phyloP scores from a whole-genome alignment of 371 early-diverging fungal genomes.

The Gilbertella persicaria region DNA sequence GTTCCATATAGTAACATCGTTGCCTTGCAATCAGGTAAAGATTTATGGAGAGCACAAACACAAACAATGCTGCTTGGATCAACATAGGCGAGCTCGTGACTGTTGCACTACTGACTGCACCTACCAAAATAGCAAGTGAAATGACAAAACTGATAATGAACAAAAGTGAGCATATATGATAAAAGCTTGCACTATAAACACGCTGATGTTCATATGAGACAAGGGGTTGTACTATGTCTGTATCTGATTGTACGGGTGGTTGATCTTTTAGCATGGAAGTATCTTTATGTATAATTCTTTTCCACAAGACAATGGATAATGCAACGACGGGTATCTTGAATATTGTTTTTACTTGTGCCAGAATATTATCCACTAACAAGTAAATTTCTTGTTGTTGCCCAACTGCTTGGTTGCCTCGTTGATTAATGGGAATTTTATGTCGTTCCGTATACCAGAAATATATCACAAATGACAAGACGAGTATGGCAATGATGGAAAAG shows the following conservation, averaged over 20 bases:
- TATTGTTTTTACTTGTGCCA: constrained; percentile 36
- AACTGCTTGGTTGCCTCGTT: constrained; percentile 44
- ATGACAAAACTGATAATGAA: constrained; percentile 33
- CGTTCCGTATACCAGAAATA: constrained; percentile 56
- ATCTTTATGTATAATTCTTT: constrained; percentile 1
- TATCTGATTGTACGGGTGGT: neutral
- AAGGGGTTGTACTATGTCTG: constrained; percentile 23
- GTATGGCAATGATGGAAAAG: constrained; percentile 37
- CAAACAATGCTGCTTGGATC: constrained; percentile 52
- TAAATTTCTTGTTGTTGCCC: constrained; percentile 51
- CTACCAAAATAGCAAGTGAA: constrained; percentile 37
- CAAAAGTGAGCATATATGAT: constrained; percentile 41
- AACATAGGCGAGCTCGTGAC: constrained; percentile 24
- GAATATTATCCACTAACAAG: constrained; percentile 45
- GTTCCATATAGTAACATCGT: constrained; percentile 50
- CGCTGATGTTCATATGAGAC: constrained; percentile 43
- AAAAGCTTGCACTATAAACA: constrained; percentile 33
- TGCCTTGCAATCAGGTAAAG: constrained; percentile 55
- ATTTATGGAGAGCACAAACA: constrained; percentile 56
- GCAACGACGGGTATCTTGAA: constrained; percentile 42
- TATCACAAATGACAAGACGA: constrained; percentile 39
- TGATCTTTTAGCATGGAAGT: neutral
- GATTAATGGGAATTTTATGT: constrained; percentile 44
- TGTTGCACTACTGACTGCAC: constrained; percentile 22
- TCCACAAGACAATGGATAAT: constrained; percentile 32